These are phyloP conservation scores for Posidonia oceanica DNA, from an alignment of 116 monocot species.

Conservation along the genomic window DNA sequence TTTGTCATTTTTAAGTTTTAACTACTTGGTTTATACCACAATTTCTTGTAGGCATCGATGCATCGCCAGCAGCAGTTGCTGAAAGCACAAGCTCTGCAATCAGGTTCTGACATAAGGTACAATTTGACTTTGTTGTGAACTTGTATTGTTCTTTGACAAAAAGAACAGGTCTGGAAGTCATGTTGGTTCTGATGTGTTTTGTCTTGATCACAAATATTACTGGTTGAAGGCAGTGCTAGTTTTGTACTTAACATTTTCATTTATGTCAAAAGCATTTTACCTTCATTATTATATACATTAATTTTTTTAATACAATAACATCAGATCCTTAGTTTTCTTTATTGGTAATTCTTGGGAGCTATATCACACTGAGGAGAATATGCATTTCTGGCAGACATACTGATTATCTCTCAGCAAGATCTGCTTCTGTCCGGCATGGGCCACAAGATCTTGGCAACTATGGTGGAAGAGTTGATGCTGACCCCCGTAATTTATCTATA, in stretches of 20 bases:
- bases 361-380: conserved; percentile 46
- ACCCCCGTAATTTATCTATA: conserved; percentile 54
- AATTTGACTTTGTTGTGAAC: not conserved
- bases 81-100: conserved; percentile 57
- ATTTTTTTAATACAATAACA: not conserved
- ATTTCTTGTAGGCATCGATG: conserved; percentile 33
- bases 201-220: too few relatives aligned
- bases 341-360: conserved; percentile 8
- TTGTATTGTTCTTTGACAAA: not conserved
- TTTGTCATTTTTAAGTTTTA: not conserved
- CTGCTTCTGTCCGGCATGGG: conserved; percentile 50
- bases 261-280: not conserved
- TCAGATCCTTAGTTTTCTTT: conserved; percentile 8
- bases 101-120: conserved; percentile 73
- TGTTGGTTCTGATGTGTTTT: not conserved
- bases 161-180: not conserved
- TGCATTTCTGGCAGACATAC: conserved; percentile 99
- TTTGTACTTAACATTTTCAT: not conserved
- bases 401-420: conserved; percentile 77
- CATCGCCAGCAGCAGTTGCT: conserved; percentile 83
- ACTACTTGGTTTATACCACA: not conserved
- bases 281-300: conserved; percentile 2
- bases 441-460: conserved; percentile 55
- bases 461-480: conserved; percentile 64
- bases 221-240: too few relatives aligned